Evolutionary conservation across 805 yeast genomes (phyloP), one percentile per base, ranked within the genome.

Genomic region (Vanderwaltozyma tropicalis): DNA sequence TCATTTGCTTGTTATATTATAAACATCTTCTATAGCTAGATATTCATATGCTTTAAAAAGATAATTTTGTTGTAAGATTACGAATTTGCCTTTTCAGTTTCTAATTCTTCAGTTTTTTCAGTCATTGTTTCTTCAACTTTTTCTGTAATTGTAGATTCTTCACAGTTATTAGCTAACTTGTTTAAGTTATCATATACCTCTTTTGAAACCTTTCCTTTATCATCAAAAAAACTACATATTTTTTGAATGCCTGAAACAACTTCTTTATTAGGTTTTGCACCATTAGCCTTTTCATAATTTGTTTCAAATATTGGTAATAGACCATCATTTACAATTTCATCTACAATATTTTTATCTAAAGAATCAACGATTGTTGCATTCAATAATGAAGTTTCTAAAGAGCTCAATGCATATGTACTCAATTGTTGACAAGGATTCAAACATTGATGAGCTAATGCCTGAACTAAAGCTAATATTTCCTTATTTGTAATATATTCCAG

Each of bases 361-460:
- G 21, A 17, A 3, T 18, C 11, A 8, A 37, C 18, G 5, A 37
- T 52, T 10, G 59, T 50, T 19, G 62, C 52, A 5, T 59, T 45
- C 11, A 66, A 39, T 15, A 37, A 18, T 3, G 28, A 17, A 2
- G 10, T 20, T 41, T 81, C 82, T 36, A 88, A 67, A 0, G 73
- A 58, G 16, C 68, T 67, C 30, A 86, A 59, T 0, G 95, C 88
- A 55, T 69, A 74, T 0, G 71, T 59, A 28, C 95, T 66, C 10
- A 87, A 64, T 51, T 83, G 87, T 20, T 84, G 66, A 55, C 94
- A 84, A 15, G 95, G 95, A 50, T 87, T 87, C 54, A 81, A 71
- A 55, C 95, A 83, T 56, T 88, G 96, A 50, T 82, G 89, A 0
- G 92, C 86, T 38, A 87, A 66, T 0, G 94, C 94, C 53, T 85